Evolutionary conservation across 495 filamentous ascomycete genomes (phyloP).

Genomic region (Aspergillus leporis): DNA sequence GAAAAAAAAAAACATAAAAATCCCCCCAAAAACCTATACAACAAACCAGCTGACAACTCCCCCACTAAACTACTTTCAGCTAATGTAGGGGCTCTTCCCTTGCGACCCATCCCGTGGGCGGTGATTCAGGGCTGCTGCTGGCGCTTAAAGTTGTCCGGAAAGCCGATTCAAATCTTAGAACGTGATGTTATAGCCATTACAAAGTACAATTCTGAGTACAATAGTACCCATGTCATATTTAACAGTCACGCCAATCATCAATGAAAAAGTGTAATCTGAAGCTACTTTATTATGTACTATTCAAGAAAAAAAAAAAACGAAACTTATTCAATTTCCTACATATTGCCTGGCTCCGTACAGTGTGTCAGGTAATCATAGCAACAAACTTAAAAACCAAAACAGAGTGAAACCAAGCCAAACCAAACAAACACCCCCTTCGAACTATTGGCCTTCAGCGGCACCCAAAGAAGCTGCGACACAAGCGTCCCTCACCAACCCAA

Average conservation of each 20-base stretch:
- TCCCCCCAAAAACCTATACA: not conserved
- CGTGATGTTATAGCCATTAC: not conserved
- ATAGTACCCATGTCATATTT: too few species aligned
- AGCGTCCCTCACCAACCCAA: constrained; percentile 20
- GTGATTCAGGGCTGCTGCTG: not conserved
- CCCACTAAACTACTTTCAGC: constrained; percentile 1
- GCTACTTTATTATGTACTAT: too few species aligned
- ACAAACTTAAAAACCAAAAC: constrained; percentile 2
- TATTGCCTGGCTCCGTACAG: too few species aligned
- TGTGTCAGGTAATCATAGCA: constrained; percentile 1
- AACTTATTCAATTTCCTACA: too few species aligned
- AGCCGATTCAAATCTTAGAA: not conserved
- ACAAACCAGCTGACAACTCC: constrained; percentile 2
- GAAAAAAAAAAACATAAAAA: not conserved
- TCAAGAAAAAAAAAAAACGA: too few species aligned
- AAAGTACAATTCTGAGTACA: not conserved
- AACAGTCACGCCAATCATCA: not conserved
- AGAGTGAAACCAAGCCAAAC: constrained; percentile 2
- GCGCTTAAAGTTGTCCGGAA: not conserved
- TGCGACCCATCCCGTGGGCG: not conserved
- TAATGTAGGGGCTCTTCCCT: constrained; percentile 17
- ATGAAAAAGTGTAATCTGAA: too few species aligned
- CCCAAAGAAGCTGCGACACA: constrained; percentile 17
- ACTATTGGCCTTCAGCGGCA: constrained; percentile 12
- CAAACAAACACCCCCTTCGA: constrained; percentile 5